Conservation (phyloP, 495 filamentous ascomycete species). For the Hyaloscypha hepaticicola region DNA sequence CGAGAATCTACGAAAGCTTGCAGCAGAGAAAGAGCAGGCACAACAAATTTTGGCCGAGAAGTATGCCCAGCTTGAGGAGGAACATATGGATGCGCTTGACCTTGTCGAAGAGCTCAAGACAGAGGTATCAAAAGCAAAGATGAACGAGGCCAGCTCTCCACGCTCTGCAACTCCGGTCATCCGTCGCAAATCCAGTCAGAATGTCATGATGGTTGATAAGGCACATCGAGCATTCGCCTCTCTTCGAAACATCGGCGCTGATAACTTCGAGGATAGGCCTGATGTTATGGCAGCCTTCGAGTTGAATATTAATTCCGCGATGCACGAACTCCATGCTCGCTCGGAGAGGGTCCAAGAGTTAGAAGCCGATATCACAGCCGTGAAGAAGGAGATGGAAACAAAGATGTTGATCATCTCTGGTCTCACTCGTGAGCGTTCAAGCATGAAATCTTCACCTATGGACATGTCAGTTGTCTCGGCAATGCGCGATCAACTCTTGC, state of each 20-base stretch:
- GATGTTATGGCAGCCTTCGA: slow-evolving; percentile 93
- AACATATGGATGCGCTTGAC: slow-evolving; percentile 78
- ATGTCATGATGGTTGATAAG: slow-evolving; percentile 83
- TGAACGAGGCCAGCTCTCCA: slow-evolving; percentile 63
- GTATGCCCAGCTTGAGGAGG: slow-evolving; percentile 75
- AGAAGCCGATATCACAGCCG: slow-evolving; percentile 76
- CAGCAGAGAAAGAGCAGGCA: slow-evolving; percentile 73
- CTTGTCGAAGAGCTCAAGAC: slow-evolving; percentile 87
- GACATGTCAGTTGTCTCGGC: slow-evolving; percentile 90
- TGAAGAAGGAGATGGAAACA: slow-evolving; percentile 93
- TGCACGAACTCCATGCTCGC: slow-evolving; percentile 85
- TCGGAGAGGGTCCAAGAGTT: slow-evolving; percentile 88
- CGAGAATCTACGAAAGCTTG: slow-evolving; percentile 64
- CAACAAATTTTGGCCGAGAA: slow-evolving; percentile 69
- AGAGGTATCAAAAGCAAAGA: slow-evolving; percentile 73
- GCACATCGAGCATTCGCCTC: slow-evolving; percentile 90
- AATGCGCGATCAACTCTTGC: slow-evolving; percentile 81
- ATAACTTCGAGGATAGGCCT: slow-evolving; percentile 78
- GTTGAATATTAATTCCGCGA: slow-evolving; percentile 82
- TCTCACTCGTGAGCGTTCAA: slow-evolving; percentile 85
- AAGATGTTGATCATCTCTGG: slow-evolving; percentile 95
- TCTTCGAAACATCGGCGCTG: slow-evolving; percentile 79
- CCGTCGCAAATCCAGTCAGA: slow-evolving; percentile 91
- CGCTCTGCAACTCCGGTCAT: slow-evolving; percentile 66
- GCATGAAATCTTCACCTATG: slow-evolving; percentile 82